Percentiles rank a stretch among this genome's conserved stretches.
These are phyloP conservation scores for Lyophyllum decastes DNA, from an alignment of 768 basidiomycete species.

Conservation along the genomic window DNA sequence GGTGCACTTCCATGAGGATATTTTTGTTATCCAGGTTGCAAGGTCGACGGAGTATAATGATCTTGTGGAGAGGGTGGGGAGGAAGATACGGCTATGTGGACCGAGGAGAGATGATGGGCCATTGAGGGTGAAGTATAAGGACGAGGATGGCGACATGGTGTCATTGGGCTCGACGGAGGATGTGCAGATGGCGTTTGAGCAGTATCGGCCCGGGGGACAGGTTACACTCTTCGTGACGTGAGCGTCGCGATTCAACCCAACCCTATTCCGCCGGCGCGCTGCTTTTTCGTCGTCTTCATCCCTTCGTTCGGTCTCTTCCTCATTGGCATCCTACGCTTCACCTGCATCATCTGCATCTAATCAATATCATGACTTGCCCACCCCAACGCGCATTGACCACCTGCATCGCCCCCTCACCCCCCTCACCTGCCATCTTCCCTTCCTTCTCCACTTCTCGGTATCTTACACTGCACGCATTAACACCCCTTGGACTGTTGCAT, in stretches of 20 bases:
- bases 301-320: background rate
- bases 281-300: background rate
- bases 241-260: slow-evolving; percentile 19
- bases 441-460: background rate
- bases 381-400: slow-evolving; percentile 11
- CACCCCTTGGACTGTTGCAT: slow-evolving; percentile 8
- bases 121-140: slow-evolving; percentile 83
- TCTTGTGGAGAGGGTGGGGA: slow-evolving; percentile 85
- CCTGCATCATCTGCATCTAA: slow-evolving; percentile 11
- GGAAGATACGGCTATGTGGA: slow-evolving; percentile 92
- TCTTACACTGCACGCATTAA: slow-evolving; percentile 10
- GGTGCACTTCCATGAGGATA: slow-evolving; percentile 92
- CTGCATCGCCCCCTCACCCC: slow-evolving; percentile 1
- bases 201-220: slow-evolving; percentile 76
- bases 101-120: slow-evolving; percentile 79
- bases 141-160: slow-evolving; percentile 92
- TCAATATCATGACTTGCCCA: background rate
- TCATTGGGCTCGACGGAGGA: slow-evolving; percentile 89
- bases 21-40: slow-evolving; percentile 92
- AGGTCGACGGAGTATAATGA: slow-evolving; percentile 77
- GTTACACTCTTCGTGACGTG: slow-evolving; percentile 81
- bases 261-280: slow-evolving; percentile 7
- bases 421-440: slow-evolving; percentile 3
- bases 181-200: slow-evolving; percentile 92
- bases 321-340: slow-evolving; percentile 5